A percentile compares a stretch with the other conserved stretches of the same genome.
Evolutionary conservation across 805 yeast genomes (phyloP).

Genomic region (Aciculoconidium aculeatum): DNA sequence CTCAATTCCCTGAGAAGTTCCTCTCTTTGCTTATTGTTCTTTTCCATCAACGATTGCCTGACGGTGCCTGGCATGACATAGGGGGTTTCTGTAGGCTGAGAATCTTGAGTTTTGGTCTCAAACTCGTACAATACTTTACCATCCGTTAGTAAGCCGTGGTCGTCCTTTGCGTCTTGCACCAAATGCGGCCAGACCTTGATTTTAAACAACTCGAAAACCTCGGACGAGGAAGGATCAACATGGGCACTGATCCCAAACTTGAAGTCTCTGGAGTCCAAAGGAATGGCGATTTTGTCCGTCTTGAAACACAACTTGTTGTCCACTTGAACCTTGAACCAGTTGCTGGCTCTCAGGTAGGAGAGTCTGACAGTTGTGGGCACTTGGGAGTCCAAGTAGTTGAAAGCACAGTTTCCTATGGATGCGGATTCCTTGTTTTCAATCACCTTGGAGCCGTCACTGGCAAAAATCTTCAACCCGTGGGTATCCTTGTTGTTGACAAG

Average conservation of each 20-base stretch:
- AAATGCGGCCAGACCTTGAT: constrained; percentile 51
- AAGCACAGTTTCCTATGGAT: constrained; percentile 51
- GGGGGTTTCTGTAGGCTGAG: constrained; percentile 1
- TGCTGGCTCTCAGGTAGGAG: constrained; percentile 43
- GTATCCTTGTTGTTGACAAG: constrained; percentile 47
- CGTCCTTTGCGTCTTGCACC: constrained; percentile 50
- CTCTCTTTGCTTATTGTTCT: constrained; percentile 20
- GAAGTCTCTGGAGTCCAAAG: constrained; percentile 27
- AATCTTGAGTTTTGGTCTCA: constrained; percentile 9
- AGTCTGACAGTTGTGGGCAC: constrained; percentile 68
- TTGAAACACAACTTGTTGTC: constrained; percentile 69
- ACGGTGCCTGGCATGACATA: constrained; percentile 14
- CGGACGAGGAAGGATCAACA: constrained; percentile 34
- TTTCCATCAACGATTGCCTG: constrained; percentile 35
- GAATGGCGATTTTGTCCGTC: constrained; percentile 49
- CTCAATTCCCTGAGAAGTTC: constrained; percentile 8
- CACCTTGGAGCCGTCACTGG: constrained; percentile 51
- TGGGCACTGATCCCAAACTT: constrained; percentile 52
- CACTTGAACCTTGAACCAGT: constrained; percentile 57
- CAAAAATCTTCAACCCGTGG: constrained; percentile 50
- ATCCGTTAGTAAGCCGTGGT: constrained; percentile 45
- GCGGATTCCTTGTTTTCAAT: constrained; percentile 22
- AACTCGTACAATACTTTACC: constrained; percentile 35
- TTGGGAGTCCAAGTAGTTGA: constrained; percentile 58
- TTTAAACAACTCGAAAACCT: constrained; percentile 60